Evolutionary conservation across 208 protist genomes (phyloP), one percentile per base, ranked within the genome.

Genomic region (Crithidia bombi): DNA sequence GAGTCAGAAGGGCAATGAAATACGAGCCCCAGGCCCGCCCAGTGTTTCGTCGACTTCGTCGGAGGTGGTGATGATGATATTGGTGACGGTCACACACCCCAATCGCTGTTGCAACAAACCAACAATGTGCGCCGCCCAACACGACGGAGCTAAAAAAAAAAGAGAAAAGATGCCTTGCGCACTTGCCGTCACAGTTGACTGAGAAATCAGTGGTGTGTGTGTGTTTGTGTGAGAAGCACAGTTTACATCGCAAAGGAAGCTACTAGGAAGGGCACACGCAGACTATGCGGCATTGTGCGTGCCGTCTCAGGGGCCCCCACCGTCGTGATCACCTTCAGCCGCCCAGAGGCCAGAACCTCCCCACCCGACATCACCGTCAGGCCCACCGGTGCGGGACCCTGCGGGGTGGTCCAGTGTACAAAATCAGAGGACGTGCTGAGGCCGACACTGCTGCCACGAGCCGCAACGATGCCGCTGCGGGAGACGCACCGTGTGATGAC

Each of bases 361-460:
- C 39, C 57, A 15, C 62, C 66, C 10, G 41, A 38, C 49, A 67
- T n/a, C 2, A 63, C 21, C 14, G 66, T 5, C 39, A 80, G 23
- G 5, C 62, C 74, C 17, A 63, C 74, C 15, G 67, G 74, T 4
- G 66, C 44, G 0, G 54, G 30, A 15, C 67, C 62, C 21, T 55
- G 74, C n/a, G 65, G 67, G 3, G 57, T 65, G 12, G 33, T 68
- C 74, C 74, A 80, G 15, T 56, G 46, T 33, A 55, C 69, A 21
- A 80, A 39, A 28, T 65, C 78, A 1, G 35, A 62, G 11, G 85
- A 91, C 12, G 77, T 79, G 66, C 87, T 90, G 4, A 86, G 73
- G 36, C 90, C 90, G 12, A 81, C 69, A 30, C 33, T 50, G 75
- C 89, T 89, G 9, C 81, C 81, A 32, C 90, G 80, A 15, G 67